Percentiles rank a stretch among this genome's conserved stretches.
Conservation (phyloP, 1,284 basidiomycete genomes). For the Cutaneotrichosporon spelunceum region DNA sequence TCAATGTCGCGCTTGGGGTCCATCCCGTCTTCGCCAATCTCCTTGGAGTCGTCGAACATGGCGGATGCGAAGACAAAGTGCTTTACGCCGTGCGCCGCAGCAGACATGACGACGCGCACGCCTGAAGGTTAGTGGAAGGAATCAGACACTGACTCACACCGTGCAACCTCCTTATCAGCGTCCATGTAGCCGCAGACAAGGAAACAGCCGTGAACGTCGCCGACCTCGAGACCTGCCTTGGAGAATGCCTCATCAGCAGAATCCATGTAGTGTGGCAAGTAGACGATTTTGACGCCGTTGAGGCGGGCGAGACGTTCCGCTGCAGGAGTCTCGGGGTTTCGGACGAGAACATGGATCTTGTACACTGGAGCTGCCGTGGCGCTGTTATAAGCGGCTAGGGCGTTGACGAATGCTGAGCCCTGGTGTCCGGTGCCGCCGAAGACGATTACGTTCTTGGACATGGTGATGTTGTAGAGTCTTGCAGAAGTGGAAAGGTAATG, state of each 20-base stretch:
- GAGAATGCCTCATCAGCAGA: constrained; percentile 26
- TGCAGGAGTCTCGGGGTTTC: constrained; percentile 13
- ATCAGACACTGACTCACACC: constrained; percentile 27
- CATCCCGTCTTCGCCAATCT: constrained; percentile 23
- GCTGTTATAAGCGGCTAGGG: constrained; percentile 26
- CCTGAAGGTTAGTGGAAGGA: constrained; percentile 26
- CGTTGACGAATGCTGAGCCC: constrained; percentile 32
- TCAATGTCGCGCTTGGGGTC: constrained; percentile 36
- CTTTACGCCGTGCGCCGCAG: constrained; percentile 46
- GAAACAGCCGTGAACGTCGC: constrained; percentile 32
- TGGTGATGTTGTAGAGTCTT: not conserved
- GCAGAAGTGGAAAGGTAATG: not conserved
- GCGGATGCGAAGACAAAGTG: constrained; percentile 51
- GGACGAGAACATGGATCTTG: constrained; percentile 30
- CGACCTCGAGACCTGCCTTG: constrained; percentile 19
- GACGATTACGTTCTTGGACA: constrained; percentile 29
- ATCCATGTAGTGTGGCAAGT: constrained; percentile 30
- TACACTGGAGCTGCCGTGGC: constrained; percentile 11
- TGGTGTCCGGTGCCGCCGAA: constrained; percentile 37
- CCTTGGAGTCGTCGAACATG: constrained; percentile 25
- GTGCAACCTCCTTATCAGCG: constrained; percentile 21
- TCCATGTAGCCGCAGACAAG: constrained; percentile 32
- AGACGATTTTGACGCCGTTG: constrained; percentile 31
- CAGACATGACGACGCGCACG: constrained; percentile 51
- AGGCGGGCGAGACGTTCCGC: constrained; percentile 22